A percentile compares a stretch with the other conserved stretches of the same genome.
phyloP scores from a whole-genome alignment of 176 grass and related monocot genomes.

The Chrysopogon serrulatus region DNA sequence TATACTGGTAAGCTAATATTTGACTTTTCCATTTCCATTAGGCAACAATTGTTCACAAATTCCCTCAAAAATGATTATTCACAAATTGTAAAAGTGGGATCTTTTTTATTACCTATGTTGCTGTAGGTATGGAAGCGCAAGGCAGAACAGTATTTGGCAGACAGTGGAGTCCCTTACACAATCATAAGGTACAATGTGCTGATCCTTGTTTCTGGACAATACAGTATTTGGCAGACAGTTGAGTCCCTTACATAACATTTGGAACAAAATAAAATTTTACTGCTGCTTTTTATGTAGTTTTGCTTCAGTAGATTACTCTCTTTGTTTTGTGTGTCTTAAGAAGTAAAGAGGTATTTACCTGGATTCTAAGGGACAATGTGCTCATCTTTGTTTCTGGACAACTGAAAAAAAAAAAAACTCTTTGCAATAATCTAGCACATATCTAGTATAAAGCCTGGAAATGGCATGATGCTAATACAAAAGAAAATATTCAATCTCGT shows the following conservation, averaged over 20 bases:
- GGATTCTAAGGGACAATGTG: neutral
- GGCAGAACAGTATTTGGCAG: conserved; percentile 81
- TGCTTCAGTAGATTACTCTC: neutral
- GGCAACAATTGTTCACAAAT: neutral
- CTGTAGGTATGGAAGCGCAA: conserved; percentile 85
- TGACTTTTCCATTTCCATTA: neutral
- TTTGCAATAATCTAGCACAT: neutral
- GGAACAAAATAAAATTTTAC: neutral
- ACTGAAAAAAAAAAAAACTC: neutral
- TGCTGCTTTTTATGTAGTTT: neutral
- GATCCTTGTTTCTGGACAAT: no score
- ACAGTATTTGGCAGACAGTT: conserved; percentile 84
- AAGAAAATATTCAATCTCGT: neutral
- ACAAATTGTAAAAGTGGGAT: neutral
- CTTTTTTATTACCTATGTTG: neutral
- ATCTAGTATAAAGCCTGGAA: neutral
- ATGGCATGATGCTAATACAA: neutral
- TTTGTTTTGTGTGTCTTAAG: neutral
- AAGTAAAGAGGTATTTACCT: neutral
- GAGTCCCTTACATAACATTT: no score
- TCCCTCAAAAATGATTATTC: no score
- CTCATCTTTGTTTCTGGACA: neutral
- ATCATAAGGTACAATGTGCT: conserved; percentile 81
- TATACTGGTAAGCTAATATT: conserved; percentile 53
- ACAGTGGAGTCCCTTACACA: conserved; percentile 72